These are phyloP conservation scores for Phellinidium pouzarii DNA, from an alignment of 1,284 basidiomycete genomes.

Conservation along the genomic window DNA sequence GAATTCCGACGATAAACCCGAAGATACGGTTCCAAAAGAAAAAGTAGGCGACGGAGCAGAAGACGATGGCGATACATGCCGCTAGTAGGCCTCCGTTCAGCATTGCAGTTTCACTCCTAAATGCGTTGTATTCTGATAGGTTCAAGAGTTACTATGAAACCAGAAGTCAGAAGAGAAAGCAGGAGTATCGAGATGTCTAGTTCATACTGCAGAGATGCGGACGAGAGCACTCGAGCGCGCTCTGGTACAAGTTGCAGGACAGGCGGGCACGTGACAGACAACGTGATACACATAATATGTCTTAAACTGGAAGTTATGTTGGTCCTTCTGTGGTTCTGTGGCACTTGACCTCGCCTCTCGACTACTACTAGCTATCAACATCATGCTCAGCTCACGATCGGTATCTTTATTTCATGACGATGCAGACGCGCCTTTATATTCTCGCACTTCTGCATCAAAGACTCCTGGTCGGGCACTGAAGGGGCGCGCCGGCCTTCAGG, in stretches of 20 bases:
- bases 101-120: constrained; percentile 32
- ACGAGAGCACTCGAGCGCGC: not conserved
- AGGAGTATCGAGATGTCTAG: not conserved
- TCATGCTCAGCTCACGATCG: constrained; percentile 42
- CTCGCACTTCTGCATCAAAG: constrained; percentile 25
- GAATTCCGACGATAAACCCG: constrained; percentile 54
- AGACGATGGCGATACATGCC: constrained; percentile 63
- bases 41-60: constrained; percentile 69
- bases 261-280: not conserved
- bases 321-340: not conserved
- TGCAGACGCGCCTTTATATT: not conserved
- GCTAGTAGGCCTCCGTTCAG: constrained; percentile 59
- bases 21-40: constrained; percentile 89
- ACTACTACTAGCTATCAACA: constrained; percentile 2
- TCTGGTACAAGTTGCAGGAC: not conserved
- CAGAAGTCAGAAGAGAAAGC: too few relatives aligned
- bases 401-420: constrained; percentile 30
- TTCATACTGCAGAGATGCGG: not conserved
- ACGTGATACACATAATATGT: too few relatives aligned
- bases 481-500: constrained; percentile 38
- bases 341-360: not conserved
- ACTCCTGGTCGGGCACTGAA: constrained; percentile 46
- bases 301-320: not conserved
- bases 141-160: too few relatives aligned
- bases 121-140: too few relatives aligned